Evolutionary conservation across 1,284 basidiomycete genomes (phyloP).

Genomic region (Cystobasidiaceae sp.): DNA sequence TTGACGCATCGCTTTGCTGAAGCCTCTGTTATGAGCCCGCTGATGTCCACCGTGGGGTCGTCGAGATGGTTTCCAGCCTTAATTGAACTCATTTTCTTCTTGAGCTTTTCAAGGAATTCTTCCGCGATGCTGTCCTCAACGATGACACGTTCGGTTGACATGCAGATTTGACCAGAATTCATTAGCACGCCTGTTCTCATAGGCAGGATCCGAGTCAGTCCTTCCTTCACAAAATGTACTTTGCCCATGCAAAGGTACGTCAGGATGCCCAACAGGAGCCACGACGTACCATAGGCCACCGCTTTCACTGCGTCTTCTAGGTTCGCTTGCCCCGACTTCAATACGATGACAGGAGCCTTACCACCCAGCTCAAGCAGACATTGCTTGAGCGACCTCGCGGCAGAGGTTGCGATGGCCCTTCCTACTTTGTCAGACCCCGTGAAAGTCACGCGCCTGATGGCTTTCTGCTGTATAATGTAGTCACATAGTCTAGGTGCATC

Average conservation of each 20-base stretch:
- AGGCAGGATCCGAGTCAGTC: no score
- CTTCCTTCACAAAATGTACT: no score
- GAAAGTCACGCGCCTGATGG: background rate
- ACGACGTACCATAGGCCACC: background rate
- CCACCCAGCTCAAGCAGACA: background rate
- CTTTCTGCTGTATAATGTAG: background rate
- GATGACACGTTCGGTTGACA: background rate
- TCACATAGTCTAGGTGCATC: background rate
- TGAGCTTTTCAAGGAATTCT: background rate
- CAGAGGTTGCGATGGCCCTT: background rate
- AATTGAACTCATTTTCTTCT: background rate
- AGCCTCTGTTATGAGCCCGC: background rate
- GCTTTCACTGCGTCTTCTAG: background rate
- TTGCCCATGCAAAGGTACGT: background rate
- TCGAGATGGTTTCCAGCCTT: background rate
- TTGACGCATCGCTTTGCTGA: background rate
- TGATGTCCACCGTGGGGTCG: background rate
- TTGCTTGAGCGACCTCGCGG: background rate
- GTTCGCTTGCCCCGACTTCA: background rate
- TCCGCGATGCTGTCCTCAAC: background rate
- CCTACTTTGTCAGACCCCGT: background rate
- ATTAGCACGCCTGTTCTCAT: background rate
- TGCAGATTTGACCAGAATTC: conserved; percentile 1
- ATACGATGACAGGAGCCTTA: background rate
- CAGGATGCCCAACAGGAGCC: background rate